Conservation (phyloP, 257 asterid genomes). For the Handroanthus guayacan region DNA sequence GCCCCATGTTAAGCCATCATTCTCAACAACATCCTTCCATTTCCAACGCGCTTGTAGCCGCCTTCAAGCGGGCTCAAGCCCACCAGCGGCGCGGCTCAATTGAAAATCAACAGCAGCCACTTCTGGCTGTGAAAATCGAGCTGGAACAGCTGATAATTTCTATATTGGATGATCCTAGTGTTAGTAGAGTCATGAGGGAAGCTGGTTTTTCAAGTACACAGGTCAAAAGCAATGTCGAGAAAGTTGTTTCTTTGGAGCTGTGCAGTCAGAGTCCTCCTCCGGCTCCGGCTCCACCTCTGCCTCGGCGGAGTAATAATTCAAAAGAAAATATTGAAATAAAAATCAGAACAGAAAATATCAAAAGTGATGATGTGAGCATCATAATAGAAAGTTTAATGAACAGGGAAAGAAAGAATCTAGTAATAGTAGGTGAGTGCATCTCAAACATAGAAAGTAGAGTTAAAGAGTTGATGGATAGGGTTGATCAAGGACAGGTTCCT, state of each 20-base stretch:
- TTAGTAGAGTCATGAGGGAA: constrained; percentile 82
- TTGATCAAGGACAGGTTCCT: constrained; percentile 56
- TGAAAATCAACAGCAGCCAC: constrained; percentile 62
- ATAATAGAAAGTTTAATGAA: constrained; percentile 45
- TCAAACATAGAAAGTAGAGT: constrained; percentile 52
- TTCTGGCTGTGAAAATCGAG: constrained; percentile 67
- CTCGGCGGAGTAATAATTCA: neutral
- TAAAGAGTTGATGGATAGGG: constrained; percentile 53
- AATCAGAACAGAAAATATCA: constrained; percentile 1
- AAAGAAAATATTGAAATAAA: constrained; percentile 18
- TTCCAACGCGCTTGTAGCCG: constrained; percentile 85
- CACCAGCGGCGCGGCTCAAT: constrained; percentile 73
- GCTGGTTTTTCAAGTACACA: constrained; percentile 85
- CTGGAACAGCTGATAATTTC: constrained; percentile 75
- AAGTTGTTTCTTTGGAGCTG: constrained; percentile 48
- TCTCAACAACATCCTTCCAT: constrained; percentile 59
- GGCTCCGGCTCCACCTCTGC: neutral
- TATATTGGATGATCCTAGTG: constrained; percentile 83
- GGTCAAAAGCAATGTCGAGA: constrained; percentile 72
- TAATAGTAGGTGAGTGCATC: constrained; percentile 62
- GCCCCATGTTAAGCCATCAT: constrained; percentile 50
- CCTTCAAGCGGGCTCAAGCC: constrained; percentile 88
- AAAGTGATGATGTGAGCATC: constrained; percentile 49
- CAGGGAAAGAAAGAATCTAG: constrained; percentile 46
- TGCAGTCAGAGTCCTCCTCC: constrained; percentile 35